Percentiles rank a stretch among this genome's conserved stretches.
These are phyloP conservation scores for Pseudohyphozyma bogoriensis DNA, from an alignment of 768 basidiomycete species.

Conservation along the genomic window DNA sequence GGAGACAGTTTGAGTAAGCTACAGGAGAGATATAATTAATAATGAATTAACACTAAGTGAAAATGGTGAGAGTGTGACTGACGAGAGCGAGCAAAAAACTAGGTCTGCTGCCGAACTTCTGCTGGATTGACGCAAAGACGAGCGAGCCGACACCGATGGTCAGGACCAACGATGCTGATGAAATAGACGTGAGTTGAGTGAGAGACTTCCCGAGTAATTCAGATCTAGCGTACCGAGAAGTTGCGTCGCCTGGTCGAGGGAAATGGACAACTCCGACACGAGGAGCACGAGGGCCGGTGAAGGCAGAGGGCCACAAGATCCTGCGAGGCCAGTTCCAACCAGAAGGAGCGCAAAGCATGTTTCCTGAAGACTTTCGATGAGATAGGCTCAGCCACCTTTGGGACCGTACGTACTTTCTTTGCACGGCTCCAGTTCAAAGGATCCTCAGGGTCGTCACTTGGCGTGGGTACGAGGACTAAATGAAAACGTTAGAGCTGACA, in stretches of 20 bases:
- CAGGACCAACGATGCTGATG: no score
- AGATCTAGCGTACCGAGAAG: no score
- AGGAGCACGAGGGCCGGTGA: neutral
- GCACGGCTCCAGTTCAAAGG: constrained; percentile 1
- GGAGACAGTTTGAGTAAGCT: neutral
- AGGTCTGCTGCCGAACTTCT: neutral
- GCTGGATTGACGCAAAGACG: neutral
- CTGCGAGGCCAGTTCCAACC: neutral
- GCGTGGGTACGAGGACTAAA: neutral
- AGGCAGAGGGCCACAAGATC: neutral
- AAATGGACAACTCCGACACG: neutral
- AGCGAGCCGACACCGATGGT: neutral
- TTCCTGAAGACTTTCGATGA: neutral
- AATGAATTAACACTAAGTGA: neutral
- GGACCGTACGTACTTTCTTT: no score
- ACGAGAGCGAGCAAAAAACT: neutral
- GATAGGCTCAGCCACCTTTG: no score
- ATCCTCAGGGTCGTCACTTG: neutral
- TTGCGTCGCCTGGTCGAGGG: neutral
- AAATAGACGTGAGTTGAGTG: no score
- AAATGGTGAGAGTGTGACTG: neutral
- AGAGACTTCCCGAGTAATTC: no score
- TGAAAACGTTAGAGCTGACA: neutral
- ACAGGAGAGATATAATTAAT: neutral
- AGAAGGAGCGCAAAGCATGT: neutral